Evolutionary conservation across 257 asterid genomes (phyloP).

Genomic region (Solanum etuberosum): DNA sequence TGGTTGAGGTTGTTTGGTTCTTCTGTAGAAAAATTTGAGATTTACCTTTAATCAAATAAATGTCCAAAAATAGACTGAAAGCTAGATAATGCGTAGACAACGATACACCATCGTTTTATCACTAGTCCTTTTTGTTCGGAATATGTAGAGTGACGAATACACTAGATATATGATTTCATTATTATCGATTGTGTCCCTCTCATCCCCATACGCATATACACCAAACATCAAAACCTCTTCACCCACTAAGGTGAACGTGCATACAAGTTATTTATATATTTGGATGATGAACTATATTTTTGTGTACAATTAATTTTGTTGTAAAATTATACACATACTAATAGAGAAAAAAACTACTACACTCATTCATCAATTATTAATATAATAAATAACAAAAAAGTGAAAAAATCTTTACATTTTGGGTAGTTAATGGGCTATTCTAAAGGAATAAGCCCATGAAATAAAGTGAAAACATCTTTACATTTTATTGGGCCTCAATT

Average conservation of each 20-base stretch:
- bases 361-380: background rate
- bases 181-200: no score
- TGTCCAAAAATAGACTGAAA: background rate
- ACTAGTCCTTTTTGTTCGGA: no score
- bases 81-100: background rate
- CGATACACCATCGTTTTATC: no score
- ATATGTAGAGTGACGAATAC: no score
- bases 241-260: no score
- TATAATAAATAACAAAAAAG: no score
- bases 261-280: background rate
- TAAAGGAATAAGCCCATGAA: background rate
- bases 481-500: background rate
- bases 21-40: background rate
- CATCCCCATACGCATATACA: no score
- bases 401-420: no score
- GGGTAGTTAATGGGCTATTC: background rate
- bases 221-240: no score
- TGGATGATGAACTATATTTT: background rate
- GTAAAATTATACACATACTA: background rate
- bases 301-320: background rate
- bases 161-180: no score
- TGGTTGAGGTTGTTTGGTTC: background rate
- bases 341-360: background rate
- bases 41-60: background rate
- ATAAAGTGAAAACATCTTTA: background rate